These are phyloP conservation scores for Fusarium bulbicola DNA, from an alignment of 2,329 filamentous ascomycete genomes.

Conservation along the genomic window DNA sequence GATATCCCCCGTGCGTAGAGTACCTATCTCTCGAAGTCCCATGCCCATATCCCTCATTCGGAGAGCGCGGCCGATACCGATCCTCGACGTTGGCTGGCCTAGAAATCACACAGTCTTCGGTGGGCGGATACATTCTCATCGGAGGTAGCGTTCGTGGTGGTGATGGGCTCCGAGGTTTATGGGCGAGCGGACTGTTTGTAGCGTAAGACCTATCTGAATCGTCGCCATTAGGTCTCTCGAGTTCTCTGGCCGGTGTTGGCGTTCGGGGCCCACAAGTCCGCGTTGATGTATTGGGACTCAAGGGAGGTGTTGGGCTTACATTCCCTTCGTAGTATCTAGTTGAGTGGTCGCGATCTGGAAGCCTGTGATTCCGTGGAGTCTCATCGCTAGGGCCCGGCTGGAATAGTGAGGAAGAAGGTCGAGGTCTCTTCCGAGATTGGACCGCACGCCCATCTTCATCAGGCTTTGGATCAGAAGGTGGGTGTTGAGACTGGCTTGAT, in stretches of 20 bases:
- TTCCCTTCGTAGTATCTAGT: fast-evolving
- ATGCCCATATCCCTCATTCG: not conserved
- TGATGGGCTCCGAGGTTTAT: fast-evolving
- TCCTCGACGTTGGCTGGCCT: not conserved
- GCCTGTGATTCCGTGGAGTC: not conserved
- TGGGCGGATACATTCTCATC: not conserved
- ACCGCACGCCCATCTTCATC: not conserved
- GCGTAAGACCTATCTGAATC: fast-evolving
- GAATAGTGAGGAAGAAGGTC: fast-evolving
- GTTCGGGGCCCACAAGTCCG: fast-evolving
- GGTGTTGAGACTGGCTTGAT: not conserved
- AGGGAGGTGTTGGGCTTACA: too few relatives aligned
- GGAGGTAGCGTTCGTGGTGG: fast-evolving
- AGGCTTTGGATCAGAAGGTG: not conserved
- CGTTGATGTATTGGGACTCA: too few relatives aligned
- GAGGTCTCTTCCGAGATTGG: not conserved
- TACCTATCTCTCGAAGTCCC: not conserved
- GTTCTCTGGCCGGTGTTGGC: fast-evolving
- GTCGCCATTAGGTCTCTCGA: too few relatives aligned
- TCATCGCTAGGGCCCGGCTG: fast-evolving
- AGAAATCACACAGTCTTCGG: not conserved
- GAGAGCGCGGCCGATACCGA: not conserved
- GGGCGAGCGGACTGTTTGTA: fast-evolving
- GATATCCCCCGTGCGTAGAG: fast-evolving
- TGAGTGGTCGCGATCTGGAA: fast-evolving